Evolutionary conservation across 2,329 filamentous ascomycete genomes (phyloP).

Genomic region (Arthrobotrys musiformis): DNA sequence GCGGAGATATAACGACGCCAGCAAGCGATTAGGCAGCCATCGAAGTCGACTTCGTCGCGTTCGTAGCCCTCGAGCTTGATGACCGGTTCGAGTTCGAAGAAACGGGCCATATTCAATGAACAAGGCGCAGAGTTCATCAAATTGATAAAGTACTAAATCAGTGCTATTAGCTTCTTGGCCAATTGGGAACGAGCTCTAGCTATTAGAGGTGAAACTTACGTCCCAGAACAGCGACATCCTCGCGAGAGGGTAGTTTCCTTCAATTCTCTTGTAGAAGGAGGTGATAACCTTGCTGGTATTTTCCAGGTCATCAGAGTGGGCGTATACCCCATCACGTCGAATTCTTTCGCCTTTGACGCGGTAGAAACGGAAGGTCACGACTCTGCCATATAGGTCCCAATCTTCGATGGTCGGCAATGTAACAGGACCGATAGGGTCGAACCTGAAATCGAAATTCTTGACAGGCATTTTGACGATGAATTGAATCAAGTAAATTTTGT

Average conservation of each 20-base stretch:
- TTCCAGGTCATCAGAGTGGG: background rate
- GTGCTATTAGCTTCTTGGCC: too few species aligned
- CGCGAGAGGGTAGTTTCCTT: background rate
- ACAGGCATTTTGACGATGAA: background rate
- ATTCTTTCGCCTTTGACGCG: background rate
- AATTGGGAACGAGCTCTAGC: too few species aligned
- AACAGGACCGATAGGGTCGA: background rate
- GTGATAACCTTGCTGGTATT: background rate
- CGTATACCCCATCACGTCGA: background rate
- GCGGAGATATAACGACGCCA: slow-evolving; percentile 33
- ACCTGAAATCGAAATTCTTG: slow-evolving; percentile 5
- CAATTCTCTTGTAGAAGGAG: background rate
- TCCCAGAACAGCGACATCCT: slow-evolving; percentile 11
- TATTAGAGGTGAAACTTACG: too few species aligned
- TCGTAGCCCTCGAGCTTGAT: background rate
- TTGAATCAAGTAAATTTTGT: background rate
- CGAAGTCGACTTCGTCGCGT: background rate
- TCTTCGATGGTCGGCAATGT: background rate
- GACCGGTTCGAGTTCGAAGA: slow-evolving; percentile 4
- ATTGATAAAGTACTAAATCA: slow-evolving; percentile 2
- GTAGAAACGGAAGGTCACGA: slow-evolving; percentile 18
- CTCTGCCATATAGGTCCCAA: slow-evolving; percentile 1
- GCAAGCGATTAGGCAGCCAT: slow-evolving; percentile 3
- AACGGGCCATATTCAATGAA: background rate
- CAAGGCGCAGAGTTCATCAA: slow-evolving; percentile 18